phyloP scores from a whole-genome alignment of 306 rosid species.

The Rubus idaeus region DNA sequence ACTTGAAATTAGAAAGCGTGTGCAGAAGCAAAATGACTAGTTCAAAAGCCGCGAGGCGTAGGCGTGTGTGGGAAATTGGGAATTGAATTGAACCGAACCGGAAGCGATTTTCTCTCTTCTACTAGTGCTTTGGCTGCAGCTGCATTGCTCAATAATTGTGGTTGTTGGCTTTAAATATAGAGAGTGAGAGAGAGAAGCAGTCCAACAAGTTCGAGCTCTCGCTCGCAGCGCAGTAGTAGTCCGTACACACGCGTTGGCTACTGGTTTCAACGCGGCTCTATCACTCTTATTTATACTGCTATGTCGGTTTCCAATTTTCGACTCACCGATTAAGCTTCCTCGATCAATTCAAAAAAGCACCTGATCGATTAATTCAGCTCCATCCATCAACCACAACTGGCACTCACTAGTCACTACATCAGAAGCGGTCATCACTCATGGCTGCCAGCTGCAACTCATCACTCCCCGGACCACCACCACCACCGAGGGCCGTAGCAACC shows the following conservation, averaged over 20 bases:
- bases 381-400: neutral
- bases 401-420: neutral
- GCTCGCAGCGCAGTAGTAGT: neutral
- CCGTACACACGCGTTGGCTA: neutral
- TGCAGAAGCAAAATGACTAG: neutral
- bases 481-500: neutral
- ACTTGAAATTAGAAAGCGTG: neutral
- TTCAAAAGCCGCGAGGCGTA: neutral
- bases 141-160: neutral
- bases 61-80: neutral
- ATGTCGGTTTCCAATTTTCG: neutral
- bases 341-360: neutral
- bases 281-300: neutral
- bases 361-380: neutral
- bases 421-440: neutral
- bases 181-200: neutral
- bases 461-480: neutral
- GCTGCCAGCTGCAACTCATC: neutral
- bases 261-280: slow-evolving; percentile 14
- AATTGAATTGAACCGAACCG: neutral
- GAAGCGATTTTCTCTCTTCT: neutral
- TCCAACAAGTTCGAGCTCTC: neutral
- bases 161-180: neutral
- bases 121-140: neutral
- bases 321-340: neutral